Evolutionary conservation across 768 basidiomycete species (phyloP).

Genomic region (Hypholoma fasciculare): DNA sequence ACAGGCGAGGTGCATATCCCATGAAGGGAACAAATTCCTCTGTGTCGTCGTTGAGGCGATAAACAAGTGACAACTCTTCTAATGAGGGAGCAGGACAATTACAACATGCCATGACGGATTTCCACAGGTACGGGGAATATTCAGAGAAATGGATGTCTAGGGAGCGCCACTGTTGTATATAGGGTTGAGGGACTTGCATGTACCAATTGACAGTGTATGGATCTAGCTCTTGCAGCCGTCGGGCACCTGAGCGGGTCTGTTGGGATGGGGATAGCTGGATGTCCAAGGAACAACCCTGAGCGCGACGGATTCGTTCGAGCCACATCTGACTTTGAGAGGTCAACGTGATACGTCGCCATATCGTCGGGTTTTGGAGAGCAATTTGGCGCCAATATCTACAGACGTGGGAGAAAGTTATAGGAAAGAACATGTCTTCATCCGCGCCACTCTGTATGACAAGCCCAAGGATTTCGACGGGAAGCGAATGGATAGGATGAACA

Average conservation of each 20-base stretch:
- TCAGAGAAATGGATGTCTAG: conserved; percentile 55
- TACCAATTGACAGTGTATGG: conserved; percentile 55
- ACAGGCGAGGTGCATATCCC: conserved; percentile 57
- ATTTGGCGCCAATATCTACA: conserved; percentile 65
- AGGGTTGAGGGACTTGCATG: conserved; percentile 56
- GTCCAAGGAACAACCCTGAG: conserved; percentile 62
- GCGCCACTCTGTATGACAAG: conserved; percentile 65
- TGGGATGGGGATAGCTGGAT: conserved; percentile 46
- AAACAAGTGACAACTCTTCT: conserved; percentile 56
- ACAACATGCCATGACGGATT: conserved; percentile 58
- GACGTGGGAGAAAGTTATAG: conserved; percentile 66
- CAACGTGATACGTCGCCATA: conserved; percentile 66
- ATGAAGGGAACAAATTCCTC: conserved; percentile 67
- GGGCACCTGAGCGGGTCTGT: conserved; percentile 22
- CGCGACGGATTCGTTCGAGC: conserved; percentile 60
- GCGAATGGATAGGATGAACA: conserved; percentile 51
- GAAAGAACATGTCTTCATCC: conserved; percentile 54
- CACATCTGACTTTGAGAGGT: conserved; percentile 54
- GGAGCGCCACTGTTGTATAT: conserved; percentile 60
- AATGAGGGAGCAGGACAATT: conserved; percentile 42
- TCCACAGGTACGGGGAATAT: conserved; percentile 68
- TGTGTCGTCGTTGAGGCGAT: conserved; percentile 68
- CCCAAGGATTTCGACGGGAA: conserved; percentile 66
- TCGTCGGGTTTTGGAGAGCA: conserved; percentile 54
- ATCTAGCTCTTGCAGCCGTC: conserved; percentile 35